Percentiles rank a stretch among this genome's conserved stretches.
phyloP scores from a whole-genome alignment of 441 rosid genomes.

The Capsella rubella region DNA sequence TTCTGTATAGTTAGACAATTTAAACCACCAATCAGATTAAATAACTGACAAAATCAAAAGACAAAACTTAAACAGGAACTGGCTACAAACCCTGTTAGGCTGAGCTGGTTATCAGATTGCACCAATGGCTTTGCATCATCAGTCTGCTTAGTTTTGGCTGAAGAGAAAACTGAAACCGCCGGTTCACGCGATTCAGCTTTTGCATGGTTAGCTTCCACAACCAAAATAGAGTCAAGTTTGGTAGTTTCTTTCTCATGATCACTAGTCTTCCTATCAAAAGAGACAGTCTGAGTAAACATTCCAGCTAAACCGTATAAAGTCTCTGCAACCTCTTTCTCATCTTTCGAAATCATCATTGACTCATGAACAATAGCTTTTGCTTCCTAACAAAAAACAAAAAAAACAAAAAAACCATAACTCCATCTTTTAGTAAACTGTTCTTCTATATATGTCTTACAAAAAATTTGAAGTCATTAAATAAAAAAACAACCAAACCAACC shows the following conservation, averaged over 20 bases:
- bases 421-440: neutral
- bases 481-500: constrained; percentile 59
- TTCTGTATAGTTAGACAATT: constrained; percentile 9
- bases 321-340: constrained; percentile 94
- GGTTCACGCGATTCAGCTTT: constrained; percentile 2
- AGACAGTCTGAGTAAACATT: constrained; percentile 57
- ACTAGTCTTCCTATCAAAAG: constrained; percentile 36
- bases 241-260: constrained; percentile 46
- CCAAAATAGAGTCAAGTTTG: constrained; percentile 49
- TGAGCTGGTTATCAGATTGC: constrained; percentile 18
- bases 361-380: constrained; percentile 49
- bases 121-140: constrained; percentile 41
- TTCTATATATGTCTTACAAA: neutral
- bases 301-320: constrained; percentile 83
- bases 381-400: constrained; percentile 42
- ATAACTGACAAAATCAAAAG: neutral
- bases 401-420: constrained; percentile 27
- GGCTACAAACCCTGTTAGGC: constrained; percentile 25
- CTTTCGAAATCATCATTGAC: constrained; percentile 70
- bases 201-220: constrained; percentile 11
- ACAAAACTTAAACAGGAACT: neutral
- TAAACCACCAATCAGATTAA: constrained; percentile 29
- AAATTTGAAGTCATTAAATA: constrained; percentile 28
- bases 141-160: constrained; percentile 43
- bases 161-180: constrained; percentile 22